Percentiles rank a stretch among this genome's conserved stretches.
These are phyloP conservation scores for Aspergillus cavernicola DNA, from an alignment of 495 filamentous ascomycete genomes.

Conservation along the genomic window DNA sequence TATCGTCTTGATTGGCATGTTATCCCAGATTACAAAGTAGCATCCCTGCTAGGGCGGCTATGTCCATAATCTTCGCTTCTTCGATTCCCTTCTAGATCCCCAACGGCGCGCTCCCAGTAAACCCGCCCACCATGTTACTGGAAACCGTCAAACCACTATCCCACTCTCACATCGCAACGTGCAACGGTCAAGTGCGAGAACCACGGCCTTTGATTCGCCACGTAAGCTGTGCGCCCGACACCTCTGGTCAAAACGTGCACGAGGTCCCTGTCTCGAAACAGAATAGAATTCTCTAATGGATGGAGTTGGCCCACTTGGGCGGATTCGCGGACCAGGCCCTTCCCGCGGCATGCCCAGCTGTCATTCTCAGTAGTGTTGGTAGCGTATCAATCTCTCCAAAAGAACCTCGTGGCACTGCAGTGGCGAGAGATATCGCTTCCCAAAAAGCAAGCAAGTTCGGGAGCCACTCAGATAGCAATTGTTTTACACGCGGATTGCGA, in stretches of 20 bases:
- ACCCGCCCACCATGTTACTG: neutral
- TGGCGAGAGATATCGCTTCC: neutral
- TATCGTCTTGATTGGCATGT: no score
- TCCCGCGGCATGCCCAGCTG: no score
- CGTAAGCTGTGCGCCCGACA: constrained; percentile 3
- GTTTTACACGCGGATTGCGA: constrained; percentile 5
- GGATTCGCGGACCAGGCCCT: no score
- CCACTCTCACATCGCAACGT: neutral
- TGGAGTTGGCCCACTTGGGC: constrained; percentile 1
- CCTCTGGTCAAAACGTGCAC: neutral
- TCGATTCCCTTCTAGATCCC: neutral
- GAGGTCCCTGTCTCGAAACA: constrained; percentile 1
- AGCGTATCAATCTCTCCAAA: neutral
- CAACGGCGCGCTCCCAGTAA: neutral
- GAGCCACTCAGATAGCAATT: neutral
- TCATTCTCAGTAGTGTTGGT: no score
- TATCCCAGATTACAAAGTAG: no score
- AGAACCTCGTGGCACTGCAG: neutral
- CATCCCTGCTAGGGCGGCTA: neutral
- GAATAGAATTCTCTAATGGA: neutral
- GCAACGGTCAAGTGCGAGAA: neutral
- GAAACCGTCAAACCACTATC: neutral
- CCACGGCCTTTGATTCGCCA: constrained; percentile 13
- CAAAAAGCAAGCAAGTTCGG: neutral
- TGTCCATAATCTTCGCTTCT: neutral